These are phyloP conservation scores for Geosmithia putterillii DNA, from an alignment of 2,329 filamentous ascomycete genomes.

Conservation along the genomic window DNA sequence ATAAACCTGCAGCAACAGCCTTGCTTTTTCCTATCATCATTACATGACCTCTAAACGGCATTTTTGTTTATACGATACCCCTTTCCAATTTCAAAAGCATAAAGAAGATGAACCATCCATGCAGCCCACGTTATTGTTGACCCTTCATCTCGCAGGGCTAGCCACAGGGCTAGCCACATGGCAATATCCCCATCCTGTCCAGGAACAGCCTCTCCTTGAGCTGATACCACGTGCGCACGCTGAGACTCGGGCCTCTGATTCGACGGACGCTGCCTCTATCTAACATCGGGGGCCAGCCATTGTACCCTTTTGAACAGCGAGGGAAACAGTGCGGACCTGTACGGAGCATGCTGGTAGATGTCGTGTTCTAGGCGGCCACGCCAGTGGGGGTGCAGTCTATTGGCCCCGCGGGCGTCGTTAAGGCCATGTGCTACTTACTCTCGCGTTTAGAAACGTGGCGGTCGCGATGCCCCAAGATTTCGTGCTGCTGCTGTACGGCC, in stretches of 20 bases:
- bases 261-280: too few relatives aligned
- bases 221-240: too few relatives aligned
- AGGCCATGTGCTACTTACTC: not conserved
- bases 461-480: not conserved
- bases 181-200: too few relatives aligned
- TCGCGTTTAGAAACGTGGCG: not conserved
- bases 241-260: too few relatives aligned
- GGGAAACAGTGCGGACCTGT: too few relatives aligned
- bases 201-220: too few relatives aligned
- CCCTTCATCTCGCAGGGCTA: not conserved
- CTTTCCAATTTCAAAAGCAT: not conserved
- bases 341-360: too few relatives aligned
- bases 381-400: not conserved
- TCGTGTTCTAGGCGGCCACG: too few relatives aligned
- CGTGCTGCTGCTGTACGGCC: too few relatives aligned
- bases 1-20: not conserved
- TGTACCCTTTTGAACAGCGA: too few relatives aligned
- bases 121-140: not conserved
- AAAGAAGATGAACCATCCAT: not conserved
- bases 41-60: not conserved
- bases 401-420: not conserved
- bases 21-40: not conserved
- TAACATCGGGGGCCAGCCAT: too few relatives aligned
- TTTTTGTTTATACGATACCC: not conserved
- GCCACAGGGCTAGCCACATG: not conserved